Evolutionary conservation across 148 eudicot species (phyloP).

Genomic region (Suaeda aralocaspica): DNA sequence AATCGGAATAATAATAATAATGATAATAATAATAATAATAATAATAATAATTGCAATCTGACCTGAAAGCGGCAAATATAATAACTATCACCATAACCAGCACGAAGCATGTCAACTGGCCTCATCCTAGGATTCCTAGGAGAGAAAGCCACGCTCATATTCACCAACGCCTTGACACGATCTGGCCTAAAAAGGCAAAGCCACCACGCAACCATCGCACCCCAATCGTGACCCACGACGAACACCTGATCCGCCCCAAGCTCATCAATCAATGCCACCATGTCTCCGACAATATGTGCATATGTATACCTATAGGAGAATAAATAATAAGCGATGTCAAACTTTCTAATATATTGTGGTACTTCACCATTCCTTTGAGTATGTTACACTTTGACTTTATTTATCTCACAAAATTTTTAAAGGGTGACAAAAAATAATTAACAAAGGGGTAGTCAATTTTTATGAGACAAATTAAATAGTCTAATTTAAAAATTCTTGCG

Average conservation of each 20-base stretch:
- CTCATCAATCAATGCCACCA: slow-evolving; percentile 42
- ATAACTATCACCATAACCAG: slow-evolving; percentile 39
- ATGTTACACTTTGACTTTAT: no score
- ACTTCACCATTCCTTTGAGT: no score
- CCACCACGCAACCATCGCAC: slow-evolving; percentile 52
- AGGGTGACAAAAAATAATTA: no score
- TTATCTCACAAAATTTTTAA: no score
- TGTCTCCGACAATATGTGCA: slow-evolving; percentile 44
- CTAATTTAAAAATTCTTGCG: no score
- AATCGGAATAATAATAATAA: no score
- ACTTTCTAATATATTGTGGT: no score
- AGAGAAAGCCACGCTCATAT: slow-evolving; percentile 41
- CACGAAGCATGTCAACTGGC: slow-evolving; percentile 30
- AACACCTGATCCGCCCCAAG: slow-evolving; percentile 38
- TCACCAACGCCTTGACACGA: slow-evolving; percentile 44
- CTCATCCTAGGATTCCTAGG: slow-evolving; percentile 35
- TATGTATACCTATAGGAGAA: slow-evolving; percentile 38
- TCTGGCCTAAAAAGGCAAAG: slow-evolving; percentile 52
- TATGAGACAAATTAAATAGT: no score
- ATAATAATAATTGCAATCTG: neutral
- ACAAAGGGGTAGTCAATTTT: no score
- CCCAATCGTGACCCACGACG: slow-evolving; percentile 70
- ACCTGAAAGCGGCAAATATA: slow-evolving; percentile 69
- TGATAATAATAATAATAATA: no score
- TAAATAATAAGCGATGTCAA: no score